These are phyloP conservation scores for Phytophthora europaea DNA, from an alignment of 352 stramenopile genomes.

Conservation along the genomic window DNA sequence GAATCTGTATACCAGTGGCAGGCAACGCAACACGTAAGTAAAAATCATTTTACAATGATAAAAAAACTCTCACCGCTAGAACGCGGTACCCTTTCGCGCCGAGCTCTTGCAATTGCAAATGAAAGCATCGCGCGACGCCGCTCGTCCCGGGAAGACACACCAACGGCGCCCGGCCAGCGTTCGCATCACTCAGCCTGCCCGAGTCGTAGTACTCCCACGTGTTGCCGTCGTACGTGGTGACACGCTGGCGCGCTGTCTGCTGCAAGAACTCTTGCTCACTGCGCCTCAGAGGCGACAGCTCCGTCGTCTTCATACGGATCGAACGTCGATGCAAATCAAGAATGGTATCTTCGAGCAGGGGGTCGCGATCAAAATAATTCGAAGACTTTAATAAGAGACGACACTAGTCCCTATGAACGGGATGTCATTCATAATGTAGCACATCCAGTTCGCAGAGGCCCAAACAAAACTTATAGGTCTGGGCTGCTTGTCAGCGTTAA, in stretches of 20 bases:
- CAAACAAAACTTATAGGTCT: no score
- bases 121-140: slow-evolving; percentile 65
- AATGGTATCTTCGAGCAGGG: slow-evolving; percentile 18
- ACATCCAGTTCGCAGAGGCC: no score
- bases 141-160: slow-evolving; percentile 75
- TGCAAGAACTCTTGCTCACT: slow-evolving; percentile 72
- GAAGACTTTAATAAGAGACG: not conserved
- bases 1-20: slow-evolving; percentile 45
- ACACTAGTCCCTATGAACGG: not conserved
- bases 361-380: not conserved
- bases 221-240: slow-evolving; percentile 82
- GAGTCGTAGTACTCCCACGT: slow-evolving; percentile 86
- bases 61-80: slow-evolving; percentile 48
- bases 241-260: slow-evolving; percentile 65
- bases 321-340: slow-evolving; percentile 14
- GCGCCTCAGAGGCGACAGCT: slow-evolving; percentile 22
- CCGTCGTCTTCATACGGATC: slow-evolving; percentile 22
- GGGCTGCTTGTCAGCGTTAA: no score
- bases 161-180: slow-evolving; percentile 43
- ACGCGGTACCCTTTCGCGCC: slow-evolving; percentile 72
- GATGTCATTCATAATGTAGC: no score
- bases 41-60: not conserved
- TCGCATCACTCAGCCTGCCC: slow-evolving; percentile 48
- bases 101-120: slow-evolving; percentile 63
- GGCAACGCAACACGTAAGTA: not conserved